Evolutionary conservation across 2,329 filamentous ascomycete genomes (phyloP), one percentile per base, ranked within the genome.

Genomic region (Phyllosticta citrichinensis): DNA sequence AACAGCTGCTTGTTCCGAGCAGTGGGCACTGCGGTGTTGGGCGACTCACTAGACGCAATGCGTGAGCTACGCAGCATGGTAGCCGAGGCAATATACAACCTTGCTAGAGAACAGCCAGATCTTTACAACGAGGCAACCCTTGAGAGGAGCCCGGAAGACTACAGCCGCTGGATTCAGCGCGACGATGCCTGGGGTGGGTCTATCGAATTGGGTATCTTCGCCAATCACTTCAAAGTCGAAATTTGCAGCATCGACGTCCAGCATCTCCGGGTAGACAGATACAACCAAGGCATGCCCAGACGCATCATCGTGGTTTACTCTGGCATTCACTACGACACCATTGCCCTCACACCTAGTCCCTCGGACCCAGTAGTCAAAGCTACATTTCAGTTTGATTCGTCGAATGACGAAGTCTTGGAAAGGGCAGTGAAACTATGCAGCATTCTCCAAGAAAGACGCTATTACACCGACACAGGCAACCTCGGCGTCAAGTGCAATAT

Each of bases 1-100:
- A 97, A 97, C 74, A 91, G 87, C 62, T 97, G 93, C 75, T 85
- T 97, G 68, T 97, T 97, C 74, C 88, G 91, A 27, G 92, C 93
- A 0, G 86, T 97, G 55, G 89, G 89, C 17, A 88, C 87, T 59
- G 88, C 88, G 2, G 81, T 96, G n/a, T 83, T 90, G 56, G 82
- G 83, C 33, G 71, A 72, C 10, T 78, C 79, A 1, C 80, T 87
- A 66, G 84, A 87, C 64, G 79, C 80, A 9, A 87, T 89, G 84
- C 83, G 80, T 0, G 86, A 88, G 67, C 79, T 97, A 19, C 86
- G 92, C 60, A 85, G 83, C 14, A 80, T 96, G 64, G 86, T 96
- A 20, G 91, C 89, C 1, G 83, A 88, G 57, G 84, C 85, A 56
- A 97, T 97, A 62, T 85, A 89, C 65, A 47, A n/a, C 2, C 40